phyloP scores from a whole-genome alignment of 495 filamentous ascomycete genomes.

The Aspergillus sparsus region DNA sequence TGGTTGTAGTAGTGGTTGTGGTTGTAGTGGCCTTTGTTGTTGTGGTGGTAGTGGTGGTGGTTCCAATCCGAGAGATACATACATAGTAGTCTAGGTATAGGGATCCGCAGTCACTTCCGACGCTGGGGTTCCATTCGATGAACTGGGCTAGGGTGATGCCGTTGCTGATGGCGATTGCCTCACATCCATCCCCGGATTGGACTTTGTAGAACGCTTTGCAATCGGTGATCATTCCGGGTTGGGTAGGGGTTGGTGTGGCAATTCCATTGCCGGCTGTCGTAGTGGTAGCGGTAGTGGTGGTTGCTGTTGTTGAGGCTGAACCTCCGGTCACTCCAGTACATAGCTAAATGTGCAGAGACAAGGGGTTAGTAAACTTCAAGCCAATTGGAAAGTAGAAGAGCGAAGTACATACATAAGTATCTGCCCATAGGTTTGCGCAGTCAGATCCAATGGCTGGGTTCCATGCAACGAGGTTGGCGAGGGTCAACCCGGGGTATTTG shows the following conservation, averaged over 20 bases:
- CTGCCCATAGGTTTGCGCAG: not conserved
- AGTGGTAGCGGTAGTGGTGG: not conserved
- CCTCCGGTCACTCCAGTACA: not conserved
- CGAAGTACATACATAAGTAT: not conserved
- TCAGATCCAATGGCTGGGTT: not conserved
- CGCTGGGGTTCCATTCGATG: constrained; percentile 6
- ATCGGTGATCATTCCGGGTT: not conserved
- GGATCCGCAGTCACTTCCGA: constrained; percentile 4
- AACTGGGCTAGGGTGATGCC: constrained; percentile 11
- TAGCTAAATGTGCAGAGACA: not conserved
- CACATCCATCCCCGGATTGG: constrained; percentile 1
- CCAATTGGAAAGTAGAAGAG: too few relatives aligned
- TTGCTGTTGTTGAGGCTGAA: not conserved
- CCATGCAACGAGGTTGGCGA: constrained; percentile 5
- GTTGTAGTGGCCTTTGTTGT: not conserved
- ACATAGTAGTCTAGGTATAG: constrained; percentile 10
- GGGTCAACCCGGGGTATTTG: constrained; percentile 1
- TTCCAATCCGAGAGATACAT: not conserved
- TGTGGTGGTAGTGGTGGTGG: not conserved
- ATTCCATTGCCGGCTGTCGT: constrained; percentile 3
- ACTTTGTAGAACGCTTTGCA: constrained; percentile 11
- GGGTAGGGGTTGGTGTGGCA: constrained; percentile 4
- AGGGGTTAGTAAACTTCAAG: not conserved
- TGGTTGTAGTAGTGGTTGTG: constrained; percentile 1
- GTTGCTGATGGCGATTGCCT: not conserved